Percentiles rank a stretch among this genome's conserved stretches.
Evolutionary conservation across 768 basidiomycete genomes (phyloP).

Genomic region (Lactarius sp.): DNA sequence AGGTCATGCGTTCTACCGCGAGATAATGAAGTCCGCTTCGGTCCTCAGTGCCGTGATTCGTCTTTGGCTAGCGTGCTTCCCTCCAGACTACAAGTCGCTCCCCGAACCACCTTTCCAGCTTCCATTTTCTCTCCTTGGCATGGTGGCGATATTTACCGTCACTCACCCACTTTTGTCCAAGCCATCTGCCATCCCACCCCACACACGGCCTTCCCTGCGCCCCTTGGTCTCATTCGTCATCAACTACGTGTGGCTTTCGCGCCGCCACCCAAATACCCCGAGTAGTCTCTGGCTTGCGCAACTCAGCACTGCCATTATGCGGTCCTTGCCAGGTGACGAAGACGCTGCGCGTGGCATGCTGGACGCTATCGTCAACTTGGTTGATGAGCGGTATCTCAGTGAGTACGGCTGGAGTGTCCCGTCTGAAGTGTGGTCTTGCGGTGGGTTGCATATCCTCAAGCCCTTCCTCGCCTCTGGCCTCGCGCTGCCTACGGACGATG

Average conservation of each 20-base stretch:
- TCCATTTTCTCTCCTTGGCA: constrained; percentile 54
- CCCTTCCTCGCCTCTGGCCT: constrained; percentile 58
- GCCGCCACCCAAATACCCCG: constrained; percentile 49
- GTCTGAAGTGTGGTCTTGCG: constrained; percentile 44
- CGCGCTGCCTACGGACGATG: constrained; percentile 33
- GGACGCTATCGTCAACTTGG: constrained; percentile 34
- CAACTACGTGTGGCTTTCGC: constrained; percentile 55
- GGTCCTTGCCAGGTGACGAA: constrained; percentile 74
- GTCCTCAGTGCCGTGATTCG: constrained; percentile 48
- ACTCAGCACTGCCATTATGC: constrained; percentile 49
- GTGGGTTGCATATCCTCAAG: constrained; percentile 45
- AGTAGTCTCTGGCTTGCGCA: constrained; percentile 64
- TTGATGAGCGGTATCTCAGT: constrained; percentile 42
- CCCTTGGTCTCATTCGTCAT: constrained; percentile 52
- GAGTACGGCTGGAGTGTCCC: constrained; percentile 38
- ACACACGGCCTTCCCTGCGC: constrained; percentile 40
- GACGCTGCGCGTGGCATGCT: constrained; percentile 44
- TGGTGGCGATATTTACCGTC: constrained; percentile 46
- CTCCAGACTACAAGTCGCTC: constrained; percentile 40
- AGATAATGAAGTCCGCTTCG: constrained; percentile 35
- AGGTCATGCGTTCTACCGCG: constrained; percentile 26
- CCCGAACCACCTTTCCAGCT: constrained; percentile 54
- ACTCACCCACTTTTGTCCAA: constrained; percentile 49
- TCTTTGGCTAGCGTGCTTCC: constrained; percentile 60
- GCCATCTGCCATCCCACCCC: constrained; percentile 27